These are phyloP conservation scores for Xylaria sp. DNA, from an alignment of 2,329 filamentous ascomycete genomes.

Conservation along the genomic window DNA sequence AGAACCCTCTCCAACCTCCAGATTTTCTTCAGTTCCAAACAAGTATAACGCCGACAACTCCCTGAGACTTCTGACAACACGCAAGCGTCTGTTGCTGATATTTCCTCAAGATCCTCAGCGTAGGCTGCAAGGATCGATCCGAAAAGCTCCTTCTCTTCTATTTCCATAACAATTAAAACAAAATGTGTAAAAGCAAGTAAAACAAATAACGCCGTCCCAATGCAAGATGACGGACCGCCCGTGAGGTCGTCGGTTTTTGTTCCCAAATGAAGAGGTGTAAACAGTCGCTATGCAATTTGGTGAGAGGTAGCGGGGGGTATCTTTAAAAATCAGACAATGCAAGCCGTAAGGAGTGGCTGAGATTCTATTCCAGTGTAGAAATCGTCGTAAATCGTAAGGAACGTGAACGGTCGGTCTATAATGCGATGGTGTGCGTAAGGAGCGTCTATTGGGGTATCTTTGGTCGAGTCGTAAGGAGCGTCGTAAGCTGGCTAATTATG, in stretches of 20 bases:
- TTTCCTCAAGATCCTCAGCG: slow-evolving; percentile 11
- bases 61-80: slow-evolving; percentile 16
- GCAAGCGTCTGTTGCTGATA: slow-evolving; percentile 12
- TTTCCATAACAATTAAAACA: slow-evolving; percentile 8
- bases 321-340: slow-evolving; percentile 38
- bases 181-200: slow-evolving; percentile 25
- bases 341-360: slow-evolving; percentile 41
- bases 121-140: slow-evolving; percentile 11
- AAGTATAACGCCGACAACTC: slow-evolving; percentile 27
- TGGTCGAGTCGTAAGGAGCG: slow-evolving; percentile 42
- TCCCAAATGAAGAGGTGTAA: slow-evolving; percentile 38
- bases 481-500: slow-evolving; percentile 40
- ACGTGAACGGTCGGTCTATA: slow-evolving; percentile 37
- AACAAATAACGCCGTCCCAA: slow-evolving; percentile 38
- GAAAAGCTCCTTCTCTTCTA: slow-evolving; percentile 11
- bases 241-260: slow-evolving; percentile 33
- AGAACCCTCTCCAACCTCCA: slow-evolving; percentile 4
- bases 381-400: slow-evolving; percentile 43
- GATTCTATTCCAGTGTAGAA: slow-evolving; percentile 41
- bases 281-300: slow-evolving; percentile 61
- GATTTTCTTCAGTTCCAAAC: slow-evolving; percentile 14
- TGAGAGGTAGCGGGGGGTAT: slow-evolving; percentile 43
- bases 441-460: slow-evolving; percentile 52
- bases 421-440: slow-evolving; percentile 42
- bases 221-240: slow-evolving; percentile 37